Evolutionary conservation across 2,329 filamentous ascomycete genomes (phyloP).

Genomic region (Aspergillus sclerotialis): DNA sequence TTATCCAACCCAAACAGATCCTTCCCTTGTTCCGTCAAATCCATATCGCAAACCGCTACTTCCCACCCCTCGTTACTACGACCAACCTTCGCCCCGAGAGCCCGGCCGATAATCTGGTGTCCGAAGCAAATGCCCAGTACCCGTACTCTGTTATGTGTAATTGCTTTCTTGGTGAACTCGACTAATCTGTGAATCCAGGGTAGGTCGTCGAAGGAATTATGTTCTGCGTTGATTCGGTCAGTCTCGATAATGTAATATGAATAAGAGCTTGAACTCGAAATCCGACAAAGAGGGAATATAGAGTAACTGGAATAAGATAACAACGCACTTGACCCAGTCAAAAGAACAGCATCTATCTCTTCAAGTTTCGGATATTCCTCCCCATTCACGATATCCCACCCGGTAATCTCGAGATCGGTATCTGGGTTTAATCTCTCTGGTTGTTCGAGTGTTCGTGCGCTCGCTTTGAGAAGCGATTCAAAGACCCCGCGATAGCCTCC

Average conservation of each 20-base stretch:
- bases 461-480: slow-evolving; percentile 50
- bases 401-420: slow-evolving; percentile 50
- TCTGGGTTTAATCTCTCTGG: slow-evolving; percentile 26
- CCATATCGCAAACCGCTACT: slow-evolving; percentile 63
- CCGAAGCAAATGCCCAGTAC: slow-evolving; percentile 82
- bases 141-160: slow-evolving; percentile 56
- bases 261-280: neutral
- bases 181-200: slow-evolving; percentile 73
- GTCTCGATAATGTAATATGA: too few relatives aligned
- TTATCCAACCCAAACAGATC: slow-evolving; percentile 63
- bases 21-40: slow-evolving; percentile 63
- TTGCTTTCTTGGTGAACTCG: slow-evolving; percentile 56
- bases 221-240: slow-evolving; percentile 40
- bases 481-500: slow-evolving; percentile 69
- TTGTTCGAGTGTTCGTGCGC: slow-evolving; percentile 42
- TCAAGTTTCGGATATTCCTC: slow-evolving; percentile 65
- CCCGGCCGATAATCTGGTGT: slow-evolving; percentile 74
- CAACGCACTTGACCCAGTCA: slow-evolving; percentile 65
- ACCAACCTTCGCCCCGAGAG: slow-evolving; percentile 61
- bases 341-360: slow-evolving; percentile 71
- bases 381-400: slow-evolving; percentile 64
- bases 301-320: too few relatives aligned
- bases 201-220: slow-evolving; percentile 65
- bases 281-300: too few relatives aligned
- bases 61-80: slow-evolving; percentile 70